Base-by-base conservation (phyloP, 176 grass and related monocot species). In the Panicum miliaceum region DNA sequence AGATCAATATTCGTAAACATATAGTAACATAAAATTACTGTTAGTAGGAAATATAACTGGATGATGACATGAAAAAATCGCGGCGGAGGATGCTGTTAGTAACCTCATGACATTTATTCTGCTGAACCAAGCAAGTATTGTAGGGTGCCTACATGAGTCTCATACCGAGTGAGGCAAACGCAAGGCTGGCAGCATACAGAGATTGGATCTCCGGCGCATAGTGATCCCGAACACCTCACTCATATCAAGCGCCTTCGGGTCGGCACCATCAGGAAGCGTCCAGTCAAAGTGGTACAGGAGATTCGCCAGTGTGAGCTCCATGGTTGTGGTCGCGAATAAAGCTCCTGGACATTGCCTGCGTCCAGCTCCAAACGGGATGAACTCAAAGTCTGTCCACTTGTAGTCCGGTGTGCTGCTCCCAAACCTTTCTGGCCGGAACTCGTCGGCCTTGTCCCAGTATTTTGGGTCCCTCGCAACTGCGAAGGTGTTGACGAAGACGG, bases 361-460 rank as follows among this genome's bases (percentile, higher is more conserved):
- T 0, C 85, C 85, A 4, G 45, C 58, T 27, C 78, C 85, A 5
- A 87, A 87, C 0, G 85, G 78, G 46, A 87, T 23, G 48, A 81
- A 76, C 46, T 81, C 84, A 23, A 74, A 41, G 18, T 73, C 22
- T 0, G 66, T 6, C 29, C 84, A 73, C 6, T 9, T 57, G 45
- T 76, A 81, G 12, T 87, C 66, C 25, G 41, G 5, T 18, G 4
- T n/a, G 25, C 23, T 73, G 5, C 9, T 7, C 84, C 75, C 78
- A 25, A 87, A 87, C 34, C 85, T 72, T 12, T 82, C 85, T 4
- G 68, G 85, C 20, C 3, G 41, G 63, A 87, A 92, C 22, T 89
- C 86, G 43, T 82, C 64, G 0, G 86, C 48, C 3, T 81, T 82
- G 20, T 86, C 59, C 90, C 90, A 92, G 47, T 45, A 41, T 26